A percentile compares a stretch with the other conserved stretches of the same genome.
Conservation (phyloP, 2,329 filamentous ascomycete genomes). For the Botrytis hyacinthi region DNA sequence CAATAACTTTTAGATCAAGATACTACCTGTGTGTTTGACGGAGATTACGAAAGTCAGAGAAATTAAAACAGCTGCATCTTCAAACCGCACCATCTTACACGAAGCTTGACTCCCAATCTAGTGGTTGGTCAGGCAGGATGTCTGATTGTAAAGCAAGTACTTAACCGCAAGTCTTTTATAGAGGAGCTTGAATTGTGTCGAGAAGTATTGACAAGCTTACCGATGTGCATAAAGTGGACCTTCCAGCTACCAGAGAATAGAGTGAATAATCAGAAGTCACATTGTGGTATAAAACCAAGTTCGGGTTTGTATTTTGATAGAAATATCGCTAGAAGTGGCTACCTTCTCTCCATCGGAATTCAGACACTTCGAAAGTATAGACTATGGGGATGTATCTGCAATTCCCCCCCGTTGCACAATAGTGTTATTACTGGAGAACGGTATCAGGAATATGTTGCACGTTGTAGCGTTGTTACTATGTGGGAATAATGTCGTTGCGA, state of each 20-base stretch:
- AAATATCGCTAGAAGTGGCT: accelerated
- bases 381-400: background rate
- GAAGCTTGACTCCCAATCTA: background rate
- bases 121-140: accelerated
- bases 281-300: background rate
- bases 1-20: background rate
- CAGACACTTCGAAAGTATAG: background rate
- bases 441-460: background rate
- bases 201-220: background rate
- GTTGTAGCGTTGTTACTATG: background rate
- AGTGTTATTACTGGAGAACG: background rate
- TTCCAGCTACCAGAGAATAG: background rate
- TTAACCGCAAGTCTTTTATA: background rate
- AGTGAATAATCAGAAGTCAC: background rate
- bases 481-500: background rate
- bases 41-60: background rate
- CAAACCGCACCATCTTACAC: background rate
- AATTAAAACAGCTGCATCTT: background rate
- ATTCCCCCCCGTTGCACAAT: background rate
- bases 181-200: background rate
- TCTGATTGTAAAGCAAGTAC: too few species aligned
- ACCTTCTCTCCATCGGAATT: background rate
- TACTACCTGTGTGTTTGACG: background rate
- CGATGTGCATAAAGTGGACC: background rate
- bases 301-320: background rate